These are phyloP conservation scores for Tagetes patula DNA, from an alignment of 129 eudicot species.

Conservation along the genomic window DNA sequence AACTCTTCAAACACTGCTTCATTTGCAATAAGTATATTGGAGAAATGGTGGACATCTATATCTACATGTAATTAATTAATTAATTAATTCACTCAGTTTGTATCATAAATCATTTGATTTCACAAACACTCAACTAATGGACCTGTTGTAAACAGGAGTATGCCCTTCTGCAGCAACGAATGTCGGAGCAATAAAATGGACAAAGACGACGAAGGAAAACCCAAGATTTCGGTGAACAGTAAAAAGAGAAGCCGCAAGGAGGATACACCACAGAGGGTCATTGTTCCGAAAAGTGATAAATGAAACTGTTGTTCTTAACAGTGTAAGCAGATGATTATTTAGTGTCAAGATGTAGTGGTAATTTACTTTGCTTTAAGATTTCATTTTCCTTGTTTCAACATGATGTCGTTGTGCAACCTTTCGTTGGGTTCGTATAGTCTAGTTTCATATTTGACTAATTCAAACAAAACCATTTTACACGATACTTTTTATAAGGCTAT, in stretches of 20 bases:
- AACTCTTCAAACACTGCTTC: background rate
- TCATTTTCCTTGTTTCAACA: background rate
- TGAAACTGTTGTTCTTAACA: background rate
- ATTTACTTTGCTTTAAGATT: background rate
- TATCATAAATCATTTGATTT: background rate
- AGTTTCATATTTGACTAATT: background rate
- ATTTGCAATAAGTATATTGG: background rate
- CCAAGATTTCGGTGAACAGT: background rate
- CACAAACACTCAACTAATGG: background rate
- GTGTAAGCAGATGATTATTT: too few relatives aligned
- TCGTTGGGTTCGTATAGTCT: too few relatives aligned
- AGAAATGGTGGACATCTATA: background rate
- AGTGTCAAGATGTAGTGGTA: background rate
- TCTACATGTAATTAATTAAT: background rate
- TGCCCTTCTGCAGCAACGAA: conserved; percentile 11
- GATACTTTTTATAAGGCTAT: background rate
- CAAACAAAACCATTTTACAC: background rate
- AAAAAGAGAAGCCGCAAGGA: conserved; percentile 8
- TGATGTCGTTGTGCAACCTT: background rate
- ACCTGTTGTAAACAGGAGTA: background rate
- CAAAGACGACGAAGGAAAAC: background rate
- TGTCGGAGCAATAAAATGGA: conserved; percentile 17
- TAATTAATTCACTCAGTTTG: too few relatives aligned
- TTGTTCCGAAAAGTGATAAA: background rate
- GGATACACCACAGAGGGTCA: background rate